phyloP scores from a whole-genome alignment of 139 green algal species.

The Tetradesmus obliquus region DNA sequence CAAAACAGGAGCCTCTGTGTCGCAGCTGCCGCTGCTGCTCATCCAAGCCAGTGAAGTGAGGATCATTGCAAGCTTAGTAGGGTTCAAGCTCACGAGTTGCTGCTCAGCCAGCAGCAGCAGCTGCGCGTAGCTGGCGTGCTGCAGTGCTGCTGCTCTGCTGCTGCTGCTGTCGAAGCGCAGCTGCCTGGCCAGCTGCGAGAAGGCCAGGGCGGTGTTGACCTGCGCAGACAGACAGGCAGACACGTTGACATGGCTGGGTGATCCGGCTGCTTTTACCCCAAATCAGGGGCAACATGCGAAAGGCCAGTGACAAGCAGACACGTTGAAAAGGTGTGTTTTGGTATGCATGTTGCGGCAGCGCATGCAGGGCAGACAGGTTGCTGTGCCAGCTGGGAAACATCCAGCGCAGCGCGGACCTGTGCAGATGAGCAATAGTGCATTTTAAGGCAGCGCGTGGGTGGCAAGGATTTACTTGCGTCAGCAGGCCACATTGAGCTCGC shows the following conservation, averaged over 20 bases:
- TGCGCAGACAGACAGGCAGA: background rate
- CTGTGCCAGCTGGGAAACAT: too few relatives aligned
- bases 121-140: background rate
- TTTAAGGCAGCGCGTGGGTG: too few relatives aligned
- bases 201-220: constrained; percentile 30
- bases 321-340: too few relatives aligned
- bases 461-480: too few relatives aligned
- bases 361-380: too few relatives aligned
- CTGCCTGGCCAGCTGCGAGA: constrained; percentile 5
- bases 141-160: background rate
- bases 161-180: constrained; percentile 29
- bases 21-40: background rate
- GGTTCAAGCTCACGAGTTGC: background rate
- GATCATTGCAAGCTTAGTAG: constrained; percentile 11
- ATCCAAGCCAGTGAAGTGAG: constrained; percentile 44
- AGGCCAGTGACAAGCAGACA: background rate
- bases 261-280: background rate
- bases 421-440: too few relatives aligned
- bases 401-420: too few relatives aligned
- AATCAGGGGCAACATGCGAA: background rate
- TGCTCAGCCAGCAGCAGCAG: background rate
- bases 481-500: too few relatives aligned
- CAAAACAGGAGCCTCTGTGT: background rate
- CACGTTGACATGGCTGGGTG: background rate
- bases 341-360: too few relatives aligned